Percentiles rank a stretch among this genome's conserved stretches.
phyloP scores from a whole-genome alignment of 1,139 yeast genomes.

The Insectozyma bohioensis region DNA sequence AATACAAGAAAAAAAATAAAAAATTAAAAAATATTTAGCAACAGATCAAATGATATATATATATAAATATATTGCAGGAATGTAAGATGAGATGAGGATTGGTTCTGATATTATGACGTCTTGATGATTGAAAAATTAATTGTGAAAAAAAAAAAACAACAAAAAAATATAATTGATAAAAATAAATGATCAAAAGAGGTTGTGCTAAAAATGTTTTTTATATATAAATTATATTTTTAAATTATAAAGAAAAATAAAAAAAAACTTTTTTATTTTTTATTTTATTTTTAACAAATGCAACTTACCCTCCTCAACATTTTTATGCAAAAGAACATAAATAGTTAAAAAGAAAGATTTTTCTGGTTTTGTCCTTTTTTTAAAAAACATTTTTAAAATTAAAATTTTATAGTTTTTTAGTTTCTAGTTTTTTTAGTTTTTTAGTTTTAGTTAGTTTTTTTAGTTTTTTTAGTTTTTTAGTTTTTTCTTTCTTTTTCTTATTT shows the following conservation, averaged over 20 bases:
- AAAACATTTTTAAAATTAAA: no score
- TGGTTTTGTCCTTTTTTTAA: no score
- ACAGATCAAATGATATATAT: conserved; percentile 1
- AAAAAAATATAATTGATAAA: conserved; percentile 2
- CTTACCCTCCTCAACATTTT: no score
- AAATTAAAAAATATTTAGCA: neutral
- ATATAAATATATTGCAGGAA: neutral
- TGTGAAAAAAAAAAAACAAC: conserved; percentile 1
- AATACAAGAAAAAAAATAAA: neutral
- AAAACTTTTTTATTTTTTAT: no score
- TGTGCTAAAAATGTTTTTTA: conserved; percentile 8
- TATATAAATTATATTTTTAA: conserved; percentile 1
- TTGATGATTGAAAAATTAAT: neutral
- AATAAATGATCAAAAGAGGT: conserved; percentile 11
- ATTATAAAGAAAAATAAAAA: neutral
- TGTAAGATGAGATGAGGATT: neutral
- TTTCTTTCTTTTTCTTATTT: no score
- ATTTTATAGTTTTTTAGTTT: no score
- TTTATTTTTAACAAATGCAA: no score
- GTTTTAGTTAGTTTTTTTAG: no score
- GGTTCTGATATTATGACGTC: neutral
- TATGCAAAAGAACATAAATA: neutral
- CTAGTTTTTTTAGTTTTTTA: no score
- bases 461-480: no score
- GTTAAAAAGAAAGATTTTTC: no score